phyloP scores from a whole-genome alignment of 768 basidiomycete species.

The Phlegmacium glaucopus region DNA sequence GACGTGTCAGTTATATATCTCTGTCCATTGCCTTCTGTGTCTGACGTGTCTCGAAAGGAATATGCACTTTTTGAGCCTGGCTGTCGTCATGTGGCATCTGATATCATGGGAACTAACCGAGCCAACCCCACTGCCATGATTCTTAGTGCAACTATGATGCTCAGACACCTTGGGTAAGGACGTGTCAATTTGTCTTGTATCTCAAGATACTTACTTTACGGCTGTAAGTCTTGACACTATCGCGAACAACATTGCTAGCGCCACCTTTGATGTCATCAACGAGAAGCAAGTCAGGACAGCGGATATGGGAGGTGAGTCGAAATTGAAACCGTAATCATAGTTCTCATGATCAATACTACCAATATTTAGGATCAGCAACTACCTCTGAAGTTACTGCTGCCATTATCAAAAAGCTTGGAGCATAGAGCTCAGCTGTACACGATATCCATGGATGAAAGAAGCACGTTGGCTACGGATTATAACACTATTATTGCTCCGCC shows the following conservation, averaged over 20 bases:
- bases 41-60: constrained; percentile 49
- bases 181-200: constrained; percentile 4
- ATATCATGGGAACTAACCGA: constrained; percentile 94
- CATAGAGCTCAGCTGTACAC: not conserved
- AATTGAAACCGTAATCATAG: not conserved
- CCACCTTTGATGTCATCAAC: constrained; percentile 92
- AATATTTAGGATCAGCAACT: constrained; percentile 66
- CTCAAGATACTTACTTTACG: constrained; percentile 3
- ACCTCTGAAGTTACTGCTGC: constrained; percentile 96
- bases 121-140: constrained; percentile 99
- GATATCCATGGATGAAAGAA: constrained; percentile 4
- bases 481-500: constrained; percentile 11
- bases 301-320: constrained; percentile 85
- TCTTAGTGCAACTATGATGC: constrained; percentile 96
- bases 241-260: constrained; percentile 89
- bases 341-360: constrained; percentile 7
- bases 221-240: constrained; percentile 74
- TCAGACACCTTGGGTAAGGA: constrained; percentile 85
- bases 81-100: constrained; percentile 91
- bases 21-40: not conserved
- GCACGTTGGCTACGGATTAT: constrained; percentile 17
- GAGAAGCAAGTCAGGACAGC: constrained; percentile 86
- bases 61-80: constrained; percentile 99
- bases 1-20: constrained; percentile 54
- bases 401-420: constrained; percentile 76